Evolutionary conservation across 75 land plant species (phyloP).

Genomic region (Picea sitchensis): DNA sequence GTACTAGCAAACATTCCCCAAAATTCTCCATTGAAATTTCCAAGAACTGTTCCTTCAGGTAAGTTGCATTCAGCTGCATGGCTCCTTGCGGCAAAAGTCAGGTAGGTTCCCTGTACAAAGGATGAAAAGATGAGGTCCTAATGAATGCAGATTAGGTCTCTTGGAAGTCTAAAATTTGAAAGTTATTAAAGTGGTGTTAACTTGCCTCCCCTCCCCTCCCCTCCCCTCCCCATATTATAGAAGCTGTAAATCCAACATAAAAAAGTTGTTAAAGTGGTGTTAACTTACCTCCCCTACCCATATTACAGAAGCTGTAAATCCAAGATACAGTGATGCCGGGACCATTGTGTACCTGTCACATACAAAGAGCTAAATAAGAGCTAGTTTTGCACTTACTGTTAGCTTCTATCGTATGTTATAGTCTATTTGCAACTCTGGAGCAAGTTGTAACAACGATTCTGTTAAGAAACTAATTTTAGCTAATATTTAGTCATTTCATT

Average conservation of each 20-base stretch:
- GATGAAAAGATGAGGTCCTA: constrained; percentile 6
- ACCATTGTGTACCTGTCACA: constrained; percentile 79
- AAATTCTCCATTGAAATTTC: constrained; percentile 90
- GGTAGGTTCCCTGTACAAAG: constrained; percentile 79
- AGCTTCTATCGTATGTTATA: not conserved
- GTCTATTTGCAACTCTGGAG: not conserved
- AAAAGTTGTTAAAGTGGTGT: not conserved
- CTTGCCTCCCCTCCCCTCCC: constrained; percentile 51
- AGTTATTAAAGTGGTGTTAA: too few species aligned
- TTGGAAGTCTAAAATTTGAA: constrained; percentile 67
- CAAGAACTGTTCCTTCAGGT: constrained; percentile 83
- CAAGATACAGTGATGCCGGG: constrained; percentile 82
- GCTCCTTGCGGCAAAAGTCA: constrained; percentile 75
- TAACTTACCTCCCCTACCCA: constrained; percentile 84
- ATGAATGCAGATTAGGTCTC: not conserved
- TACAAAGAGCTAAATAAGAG: not conserved
- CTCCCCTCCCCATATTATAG: constrained; percentile 91
- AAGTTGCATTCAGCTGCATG: constrained; percentile 62
- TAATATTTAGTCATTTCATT: too few species aligned
- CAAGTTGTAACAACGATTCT: not conserved
- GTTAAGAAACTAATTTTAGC: not conserved
- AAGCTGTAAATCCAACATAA: constrained; percentile 84
- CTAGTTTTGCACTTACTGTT: not conserved
- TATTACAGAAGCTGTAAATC: constrained; percentile 83
- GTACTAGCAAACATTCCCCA: constrained; percentile 79